Conservation (phyloP, 2,329 filamentous ascomycete species). For the Seiridium unicorne region DNA sequence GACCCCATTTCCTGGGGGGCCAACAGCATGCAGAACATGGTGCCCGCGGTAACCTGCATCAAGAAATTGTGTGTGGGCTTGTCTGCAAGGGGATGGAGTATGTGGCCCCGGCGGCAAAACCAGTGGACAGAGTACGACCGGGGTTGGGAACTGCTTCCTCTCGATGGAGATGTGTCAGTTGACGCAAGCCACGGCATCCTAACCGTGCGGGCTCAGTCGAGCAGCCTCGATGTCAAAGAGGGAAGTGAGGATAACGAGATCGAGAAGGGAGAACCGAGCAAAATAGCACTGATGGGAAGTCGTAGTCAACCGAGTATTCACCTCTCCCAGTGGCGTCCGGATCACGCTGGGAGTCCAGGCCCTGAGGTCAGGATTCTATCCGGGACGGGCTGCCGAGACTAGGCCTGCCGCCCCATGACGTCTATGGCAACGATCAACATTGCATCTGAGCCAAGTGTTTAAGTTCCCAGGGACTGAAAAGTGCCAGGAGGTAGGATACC, state of each 20-base stretch:
- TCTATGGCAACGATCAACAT: conserved; percentile 7
- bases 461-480: not conserved
- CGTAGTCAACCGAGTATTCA: not conserved
- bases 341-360: not conserved
- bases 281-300: too few relatives aligned
- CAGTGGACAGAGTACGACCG: not conserved
- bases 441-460: not conserved
- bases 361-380: not conserved
- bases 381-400: conserved; percentile 1
- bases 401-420: not conserved
- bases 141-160: not conserved
- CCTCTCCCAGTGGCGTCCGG: not conserved
- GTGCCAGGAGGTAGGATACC: not conserved
- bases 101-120: not conserved
- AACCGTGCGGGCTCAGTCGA: not conserved
- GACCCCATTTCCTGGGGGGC: not conserved
- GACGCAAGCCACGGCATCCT: not conserved
- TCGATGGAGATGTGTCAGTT: not conserved
- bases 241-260: not conserved
- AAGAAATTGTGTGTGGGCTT: not conserved
- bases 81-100: conserved; percentile 2
- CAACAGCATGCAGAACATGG: not conserved
- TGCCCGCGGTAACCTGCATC: not conserved
- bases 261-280: too few relatives aligned
- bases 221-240: too few relatives aligned